These are phyloP conservation scores for Tylopilus plumbeoviolaceoides DNA, from an alignment of 768 basidiomycete species.

Conservation along the genomic window DNA sequence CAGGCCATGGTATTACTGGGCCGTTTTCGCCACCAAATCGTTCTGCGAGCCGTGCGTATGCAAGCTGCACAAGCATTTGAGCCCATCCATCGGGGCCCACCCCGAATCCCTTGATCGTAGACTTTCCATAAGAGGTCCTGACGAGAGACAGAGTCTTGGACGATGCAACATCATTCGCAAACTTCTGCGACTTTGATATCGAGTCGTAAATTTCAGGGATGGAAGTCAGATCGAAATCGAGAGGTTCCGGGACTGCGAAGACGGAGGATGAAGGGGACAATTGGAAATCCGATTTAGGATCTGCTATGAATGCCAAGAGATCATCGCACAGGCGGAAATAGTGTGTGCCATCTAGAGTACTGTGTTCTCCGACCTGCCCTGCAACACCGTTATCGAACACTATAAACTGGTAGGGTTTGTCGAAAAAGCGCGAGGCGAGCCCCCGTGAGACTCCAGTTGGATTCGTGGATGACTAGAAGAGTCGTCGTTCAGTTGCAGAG, in stretches of 20 bases:
- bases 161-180: conserved; percentile 53
- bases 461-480: conserved; percentile 23
- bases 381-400: conserved; percentile 79
- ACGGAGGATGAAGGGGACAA: conserved; percentile 20
- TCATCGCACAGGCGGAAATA: conserved; percentile 69
- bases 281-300: conserved; percentile 66
- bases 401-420: conserved; percentile 86
- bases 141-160: conserved; percentile 61
- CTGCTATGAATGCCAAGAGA: conserved; percentile 57
- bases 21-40: conserved; percentile 16
- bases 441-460: conserved; percentile 33
- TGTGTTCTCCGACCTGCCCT: conserved; percentile 87
- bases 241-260: conserved; percentile 39
- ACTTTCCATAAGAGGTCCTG: conserved; percentile 78
- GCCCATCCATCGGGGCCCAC: conserved; percentile 95
- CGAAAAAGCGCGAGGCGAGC: conserved; percentile 79
- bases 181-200: conserved; percentile 52
- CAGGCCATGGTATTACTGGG: conserved; percentile 40
- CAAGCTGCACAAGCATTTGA: conserved; percentile 88
- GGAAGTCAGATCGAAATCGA: conserved; percentile 61
- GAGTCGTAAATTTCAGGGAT: conserved; percentile 34
- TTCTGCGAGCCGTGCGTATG: conserved; percentile 68
- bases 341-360: conserved; percentile 89
- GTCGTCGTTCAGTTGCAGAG: not conserved
- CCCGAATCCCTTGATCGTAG: conserved; percentile 78